Percentiles rank a stretch among this genome's conserved stretches.
Evolutionary conservation across 768 basidiomycete genomes (phyloP).

Genomic region (Hortiboletus campestris): DNA sequence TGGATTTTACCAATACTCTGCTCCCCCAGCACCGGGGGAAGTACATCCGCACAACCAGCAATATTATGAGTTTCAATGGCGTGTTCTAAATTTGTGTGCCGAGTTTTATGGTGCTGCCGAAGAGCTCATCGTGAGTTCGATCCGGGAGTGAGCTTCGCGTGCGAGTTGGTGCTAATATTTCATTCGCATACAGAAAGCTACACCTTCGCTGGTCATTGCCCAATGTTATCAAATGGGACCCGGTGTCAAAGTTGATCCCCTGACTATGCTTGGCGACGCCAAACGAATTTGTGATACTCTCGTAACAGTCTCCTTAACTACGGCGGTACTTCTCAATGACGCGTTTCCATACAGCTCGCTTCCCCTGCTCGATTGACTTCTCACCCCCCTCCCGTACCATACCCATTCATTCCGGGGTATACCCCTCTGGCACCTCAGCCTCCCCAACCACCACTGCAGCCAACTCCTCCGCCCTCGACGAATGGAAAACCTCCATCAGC

Average conservation of each 20-base stretch:
- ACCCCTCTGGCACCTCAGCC: slow-evolving; percentile 20
- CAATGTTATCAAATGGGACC: slow-evolving; percentile 80
- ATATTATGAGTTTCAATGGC: slow-evolving; percentile 87
- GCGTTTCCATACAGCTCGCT: slow-evolving; percentile 49
- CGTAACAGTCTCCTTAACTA: slow-evolving; percentile 38
- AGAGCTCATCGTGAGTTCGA: slow-evolving; percentile 68
- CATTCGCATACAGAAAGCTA: slow-evolving; percentile 40
- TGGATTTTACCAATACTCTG: slow-evolving; percentile 45
- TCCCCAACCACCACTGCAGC: slow-evolving; percentile 33
- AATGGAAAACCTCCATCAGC: slow-evolving; percentile 34
- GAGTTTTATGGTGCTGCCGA: slow-evolving; percentile 87
- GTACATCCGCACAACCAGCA: slow-evolving; percentile 67
- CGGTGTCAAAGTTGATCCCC: slow-evolving; percentile 65
- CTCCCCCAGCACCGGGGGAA: slow-evolving; percentile 42
- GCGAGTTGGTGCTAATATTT: slow-evolving; percentile 7
- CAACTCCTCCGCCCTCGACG: slow-evolving; percentile 37
- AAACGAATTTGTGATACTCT: slow-evolving; percentile 76
- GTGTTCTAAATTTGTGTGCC: slow-evolving; percentile 74
- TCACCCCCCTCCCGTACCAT: slow-evolving; percentile 62
- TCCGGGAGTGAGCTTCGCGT: slow-evolving; percentile 5
- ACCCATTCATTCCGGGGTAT: slow-evolving; percentile 46
- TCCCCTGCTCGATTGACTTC: slow-evolving; percentile 70
- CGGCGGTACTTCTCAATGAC: slow-evolving; percentile 9
- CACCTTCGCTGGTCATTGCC: slow-evolving; percentile 70
- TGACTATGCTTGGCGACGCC: slow-evolving; percentile 72